Evolutionary conservation across 306 rosid genomes (phyloP).

Genomic region (Clitoria ternatea): DNA sequence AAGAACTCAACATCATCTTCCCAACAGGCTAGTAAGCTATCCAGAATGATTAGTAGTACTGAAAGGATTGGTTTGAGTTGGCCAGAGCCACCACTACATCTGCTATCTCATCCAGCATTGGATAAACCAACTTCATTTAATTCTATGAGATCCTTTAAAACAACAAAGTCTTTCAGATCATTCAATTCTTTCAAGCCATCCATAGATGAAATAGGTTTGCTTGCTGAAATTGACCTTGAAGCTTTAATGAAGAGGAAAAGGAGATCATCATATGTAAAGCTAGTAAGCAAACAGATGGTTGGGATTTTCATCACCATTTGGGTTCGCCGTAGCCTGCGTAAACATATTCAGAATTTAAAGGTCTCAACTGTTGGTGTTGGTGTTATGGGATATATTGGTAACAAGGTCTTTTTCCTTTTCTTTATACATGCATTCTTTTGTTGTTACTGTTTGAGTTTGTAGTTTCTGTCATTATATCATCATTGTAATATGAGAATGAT

Average conservation of each 20-base stretch:
- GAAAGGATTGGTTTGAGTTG: constrained; percentile 90
- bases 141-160: constrained; percentile 43
- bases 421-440: background rate
- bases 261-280: constrained; percentile 67
- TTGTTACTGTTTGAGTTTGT: background rate
- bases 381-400: constrained; percentile 95
- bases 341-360: constrained; percentile 81
- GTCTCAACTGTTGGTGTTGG: constrained; percentile 98
- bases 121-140: constrained; percentile 57
- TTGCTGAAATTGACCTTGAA: constrained; percentile 76
- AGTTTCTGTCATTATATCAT: background rate
- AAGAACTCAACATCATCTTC: constrained; percentile 30
- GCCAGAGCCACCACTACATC: constrained; percentile 83
- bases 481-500: background rate
- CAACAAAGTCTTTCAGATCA: constrained; percentile 53
- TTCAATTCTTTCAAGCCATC: constrained; percentile 53
- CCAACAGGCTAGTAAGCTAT: constrained; percentile 40
- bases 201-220: constrained; percentile 45
- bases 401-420: constrained; percentile 62
- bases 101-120: constrained; percentile 44
- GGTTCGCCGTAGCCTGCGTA: constrained; percentile 85
- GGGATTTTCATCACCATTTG: constrained; percentile 83
- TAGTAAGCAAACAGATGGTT: constrained; percentile 96
- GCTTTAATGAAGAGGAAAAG: constrained; percentile 75
- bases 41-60: constrained; percentile 63